phyloP scores from a whole-genome alignment of 2,329 filamentous ascomycete genomes.

The Talaromyces sp. region DNA sequence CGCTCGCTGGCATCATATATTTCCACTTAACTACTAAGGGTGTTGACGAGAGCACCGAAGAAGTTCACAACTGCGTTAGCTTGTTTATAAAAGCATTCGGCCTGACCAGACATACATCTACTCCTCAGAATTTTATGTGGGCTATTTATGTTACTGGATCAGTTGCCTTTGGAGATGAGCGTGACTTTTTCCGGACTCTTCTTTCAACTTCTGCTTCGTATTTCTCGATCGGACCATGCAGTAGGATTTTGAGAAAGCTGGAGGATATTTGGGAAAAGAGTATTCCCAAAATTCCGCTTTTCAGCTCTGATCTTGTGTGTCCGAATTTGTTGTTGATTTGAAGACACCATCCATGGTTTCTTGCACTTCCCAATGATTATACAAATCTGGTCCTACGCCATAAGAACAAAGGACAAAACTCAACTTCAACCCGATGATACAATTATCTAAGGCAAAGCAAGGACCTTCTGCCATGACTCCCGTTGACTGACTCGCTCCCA shows the following conservation, averaged over 20 bases:
- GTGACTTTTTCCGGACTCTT: background rate
- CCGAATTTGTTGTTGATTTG: constrained; percentile 7
- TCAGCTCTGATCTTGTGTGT: background rate
- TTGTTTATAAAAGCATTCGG: background rate
- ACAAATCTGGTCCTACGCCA: too few relatives aligned
- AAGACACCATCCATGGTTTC: background rate
- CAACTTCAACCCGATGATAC: background rate
- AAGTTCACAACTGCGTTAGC: background rate
- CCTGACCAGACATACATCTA: constrained; percentile 4
- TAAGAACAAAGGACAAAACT: too few relatives aligned
- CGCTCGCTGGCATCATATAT: constrained; percentile 6
- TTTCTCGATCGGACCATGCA: constrained; percentile 5
- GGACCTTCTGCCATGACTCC: constrained; percentile 5
- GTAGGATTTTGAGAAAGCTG: background rate
- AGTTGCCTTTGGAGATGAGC: constrained; percentile 6
- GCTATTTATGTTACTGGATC: background rate
- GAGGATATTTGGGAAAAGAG: constrained; percentile 6
- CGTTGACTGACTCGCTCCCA: constrained; percentile 7
- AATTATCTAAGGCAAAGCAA: background rate
- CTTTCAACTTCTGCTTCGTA: constrained; percentile 9
- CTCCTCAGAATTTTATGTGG: constrained; percentile 4
- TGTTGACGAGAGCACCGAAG: background rate
- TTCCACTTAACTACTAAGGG: background rate
- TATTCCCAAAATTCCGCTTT: background rate
- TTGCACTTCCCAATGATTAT: too few relatives aligned